Evolutionary conservation across 441 rosid species (phyloP), one percentile per base, ranked within the genome.

Genomic region (Eruca vesicaria): DNA sequence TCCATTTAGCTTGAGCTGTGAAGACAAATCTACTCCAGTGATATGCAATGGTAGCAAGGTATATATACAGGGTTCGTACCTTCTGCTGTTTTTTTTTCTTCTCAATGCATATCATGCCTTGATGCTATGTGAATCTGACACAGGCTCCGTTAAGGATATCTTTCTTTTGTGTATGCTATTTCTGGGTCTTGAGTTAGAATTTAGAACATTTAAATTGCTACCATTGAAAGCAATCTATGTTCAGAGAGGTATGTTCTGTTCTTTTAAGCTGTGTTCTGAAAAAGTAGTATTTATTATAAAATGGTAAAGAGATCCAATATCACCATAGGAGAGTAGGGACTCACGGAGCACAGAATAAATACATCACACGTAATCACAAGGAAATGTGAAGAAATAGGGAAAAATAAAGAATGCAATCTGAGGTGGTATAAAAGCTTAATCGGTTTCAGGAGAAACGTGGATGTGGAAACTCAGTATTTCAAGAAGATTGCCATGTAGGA

Each of bases 401-500:
- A 52, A 72, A 70, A 78, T 38, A 56, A 82, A 71, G 80, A 79
- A 72, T 76, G 57, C 61, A 74, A 53, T 50, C 72, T 50, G 50
- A 66, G 64, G 64, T 74, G 3, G 68, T 19, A 21, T 1, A 15
- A 29, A 57, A 69, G 71, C 68, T 73, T 63, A 36, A 65, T 66
- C 45, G n/a, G 32, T 21, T 71, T 72, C 50, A 57, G 16, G 9
- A 29, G 57, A 69, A 63, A 48, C 45, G 9, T 66, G n/a, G 26
- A 48, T 48, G 66, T 11, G 32, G 62, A 53, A 59, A 68, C 74
- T 90, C 85, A 79, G 75, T 68, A 73, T 10, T 68, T 53, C 58
- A 67, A 59, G 78, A 82, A 82, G 76, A 81, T 71, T 43, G 85
- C 82, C 63, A 79, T 74, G 73, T 74, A 87, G 8, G 96, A 85